phyloP scores from a whole-genome alignment of 1,139 yeast genomes.

The Saccharomyces hybrid region DNA sequence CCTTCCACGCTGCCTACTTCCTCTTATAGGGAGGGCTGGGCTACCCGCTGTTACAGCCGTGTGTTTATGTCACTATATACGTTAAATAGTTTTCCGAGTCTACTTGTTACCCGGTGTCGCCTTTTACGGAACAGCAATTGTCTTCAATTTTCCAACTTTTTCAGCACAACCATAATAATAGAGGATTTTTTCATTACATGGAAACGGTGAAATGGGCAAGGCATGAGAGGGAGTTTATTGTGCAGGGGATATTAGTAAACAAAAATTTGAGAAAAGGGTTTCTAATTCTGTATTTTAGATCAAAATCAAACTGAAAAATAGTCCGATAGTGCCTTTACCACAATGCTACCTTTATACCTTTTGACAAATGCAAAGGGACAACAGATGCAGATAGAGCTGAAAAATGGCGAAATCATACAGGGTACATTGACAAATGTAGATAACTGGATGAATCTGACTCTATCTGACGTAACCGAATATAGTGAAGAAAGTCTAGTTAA shows the following conservation, averaged over 20 bases:
- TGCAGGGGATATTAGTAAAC: neutral
- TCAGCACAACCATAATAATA: neutral
- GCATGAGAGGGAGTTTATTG: neutral
- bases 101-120: neutral
- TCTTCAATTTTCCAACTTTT: no score
- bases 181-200: neutral
- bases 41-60: no score
- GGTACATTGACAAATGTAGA: conserved; percentile 85
- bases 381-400: conserved; percentile 81
- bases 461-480: conserved; percentile 63
- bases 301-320: neutral
- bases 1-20: no score
- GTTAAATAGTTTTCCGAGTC: no score
- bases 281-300: neutral
- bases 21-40: no score
- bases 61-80: no score
- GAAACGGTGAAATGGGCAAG: neutral
- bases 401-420: conserved; percentile 82
- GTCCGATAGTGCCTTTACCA: neutral
- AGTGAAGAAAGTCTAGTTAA: conserved; percentile 9
- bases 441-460: conserved; percentile 90
- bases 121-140: neutral
- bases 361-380: conserved; percentile 88
- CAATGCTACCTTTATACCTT: conserved; percentile 76
- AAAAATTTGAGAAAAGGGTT: neutral